Evolutionary conservation across 352 stramenopile species (phyloP), one percentile per base, ranked within the genome.

Genomic region (Pythium aquatile): DNA sequence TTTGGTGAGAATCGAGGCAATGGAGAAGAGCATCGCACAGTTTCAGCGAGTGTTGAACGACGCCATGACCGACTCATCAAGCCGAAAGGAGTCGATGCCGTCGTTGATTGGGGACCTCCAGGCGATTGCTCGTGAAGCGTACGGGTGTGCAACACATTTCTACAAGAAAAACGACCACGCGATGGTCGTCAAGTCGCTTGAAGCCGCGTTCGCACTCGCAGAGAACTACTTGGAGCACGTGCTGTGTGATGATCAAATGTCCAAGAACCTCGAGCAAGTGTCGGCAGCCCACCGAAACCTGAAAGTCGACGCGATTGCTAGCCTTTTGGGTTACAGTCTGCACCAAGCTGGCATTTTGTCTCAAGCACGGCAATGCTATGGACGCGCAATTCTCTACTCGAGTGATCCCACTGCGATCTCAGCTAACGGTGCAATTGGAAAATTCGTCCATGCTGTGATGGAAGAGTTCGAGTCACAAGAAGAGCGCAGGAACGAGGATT

Each of bases 191-290:
- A 70, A 60, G 37, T 69, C 72, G 42, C 57, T 92, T 30, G 71
- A 69, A 7, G 66, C 68, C n/a, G 63, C 75, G 11, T 88, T 92
- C 26, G 71, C 76, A 16, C 47, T 90, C 29, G 64, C 65, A 0
- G 78, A 89, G 59, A 79, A 66, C 44, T 90, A 83, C 54, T 61
- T 90, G 17, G 76, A 92, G 56, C 82, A 87, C 56, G 66, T 89
- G 2, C 85, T 90, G 78, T 83, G 77, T 63, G 77, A 70, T 39
- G 64, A 76, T 2, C 4, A 56, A 37, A 51, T 35, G 4, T 26
- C 26, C 26, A 63, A 55, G 14, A 59, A 33, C 13, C 37, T 54
- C 39, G 42, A 14, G 11, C 24, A 64, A 26, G 39, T 87, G 32
- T 55, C 74, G 20, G 69, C 70, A 30, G 71, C 73, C 16, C 78